phyloP scores from a whole-genome alignment of 495 filamentous ascomycete genomes.

The Penicillium pancosmium region DNA sequence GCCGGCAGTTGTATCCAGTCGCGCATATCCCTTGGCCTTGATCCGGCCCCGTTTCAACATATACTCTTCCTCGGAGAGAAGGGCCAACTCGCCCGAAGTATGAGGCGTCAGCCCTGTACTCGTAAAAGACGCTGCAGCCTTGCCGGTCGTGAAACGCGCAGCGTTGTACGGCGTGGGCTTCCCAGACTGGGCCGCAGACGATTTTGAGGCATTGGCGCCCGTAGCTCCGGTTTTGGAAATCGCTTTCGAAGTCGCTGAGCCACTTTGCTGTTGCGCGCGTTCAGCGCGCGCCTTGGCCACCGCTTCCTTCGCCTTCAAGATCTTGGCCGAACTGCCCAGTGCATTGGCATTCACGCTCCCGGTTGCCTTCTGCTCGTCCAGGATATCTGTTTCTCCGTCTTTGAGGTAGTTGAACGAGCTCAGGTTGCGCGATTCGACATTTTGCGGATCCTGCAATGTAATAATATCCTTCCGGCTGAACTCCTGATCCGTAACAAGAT shows the following conservation, averaged over 20 bases:
- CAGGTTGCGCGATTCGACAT: constrained; percentile 79
- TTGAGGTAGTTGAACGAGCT: constrained; percentile 88
- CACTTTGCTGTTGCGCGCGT: constrained; percentile 44
- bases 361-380: constrained; percentile 60
- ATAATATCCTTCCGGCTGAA: constrained; percentile 94
- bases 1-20: constrained; percentile 81
- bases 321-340: constrained; percentile 80
- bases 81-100: constrained; percentile 79
- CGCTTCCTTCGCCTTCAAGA: constrained; percentile 88
- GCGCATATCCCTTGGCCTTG: constrained; percentile 86
- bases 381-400: constrained; percentile 72
- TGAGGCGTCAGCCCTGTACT: constrained; percentile 92
- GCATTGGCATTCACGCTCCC: constrained; percentile 74
- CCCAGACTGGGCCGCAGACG: constrained; percentile 27
- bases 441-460: constrained; percentile 94
- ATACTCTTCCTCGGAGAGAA: constrained; percentile 90
- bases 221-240: constrained; percentile 41
- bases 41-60: constrained; percentile 89
- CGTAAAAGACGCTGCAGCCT: constrained; percentile 91
- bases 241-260: constrained; percentile 33
- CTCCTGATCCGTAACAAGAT: constrained; percentile 84
- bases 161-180: constrained; percentile 75
- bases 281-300: constrained; percentile 79
- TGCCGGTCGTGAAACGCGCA: constrained; percentile 86
- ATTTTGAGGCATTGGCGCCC: constrained; percentile 24